Evolutionary conservation across 2,329 filamentous ascomycete species (phyloP).

Genomic region (Botrytis cinerea): DNA sequence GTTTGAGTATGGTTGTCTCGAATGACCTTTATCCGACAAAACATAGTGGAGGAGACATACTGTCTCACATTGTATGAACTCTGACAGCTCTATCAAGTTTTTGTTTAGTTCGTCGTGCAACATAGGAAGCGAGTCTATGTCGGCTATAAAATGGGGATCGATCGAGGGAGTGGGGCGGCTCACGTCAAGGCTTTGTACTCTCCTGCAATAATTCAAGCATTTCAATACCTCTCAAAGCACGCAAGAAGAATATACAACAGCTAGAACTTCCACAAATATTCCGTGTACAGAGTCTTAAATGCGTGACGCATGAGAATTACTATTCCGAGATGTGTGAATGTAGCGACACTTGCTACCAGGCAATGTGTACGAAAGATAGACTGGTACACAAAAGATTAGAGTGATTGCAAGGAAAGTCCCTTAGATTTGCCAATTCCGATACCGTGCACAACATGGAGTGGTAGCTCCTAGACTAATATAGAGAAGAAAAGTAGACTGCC

Average conservation of each 20-base stretch:
- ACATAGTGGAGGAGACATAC: neutral
- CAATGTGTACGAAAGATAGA: neutral
- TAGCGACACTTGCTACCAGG: neutral
- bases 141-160: neutral
- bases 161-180: neutral
- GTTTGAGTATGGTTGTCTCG: neutral
- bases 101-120: neutral
- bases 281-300: neutral
- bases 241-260: neutral
- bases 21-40: neutral
- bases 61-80: neutral
- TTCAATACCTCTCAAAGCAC: neutral
- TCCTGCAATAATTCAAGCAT: neutral
- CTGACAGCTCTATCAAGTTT: neutral
- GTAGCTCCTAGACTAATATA: neutral
- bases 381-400: neutral
- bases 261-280: neutral
- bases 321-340: neutral
- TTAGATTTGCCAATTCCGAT: neutral
- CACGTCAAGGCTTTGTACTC: neutral
- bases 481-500: neutral
- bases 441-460: neutral
- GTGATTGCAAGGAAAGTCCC: neutral
- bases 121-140: neutral
- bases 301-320: neutral